phyloP scores from a whole-genome alignment of 2,329 filamentous ascomycete species.

The Cladosporium phlei region DNA sequence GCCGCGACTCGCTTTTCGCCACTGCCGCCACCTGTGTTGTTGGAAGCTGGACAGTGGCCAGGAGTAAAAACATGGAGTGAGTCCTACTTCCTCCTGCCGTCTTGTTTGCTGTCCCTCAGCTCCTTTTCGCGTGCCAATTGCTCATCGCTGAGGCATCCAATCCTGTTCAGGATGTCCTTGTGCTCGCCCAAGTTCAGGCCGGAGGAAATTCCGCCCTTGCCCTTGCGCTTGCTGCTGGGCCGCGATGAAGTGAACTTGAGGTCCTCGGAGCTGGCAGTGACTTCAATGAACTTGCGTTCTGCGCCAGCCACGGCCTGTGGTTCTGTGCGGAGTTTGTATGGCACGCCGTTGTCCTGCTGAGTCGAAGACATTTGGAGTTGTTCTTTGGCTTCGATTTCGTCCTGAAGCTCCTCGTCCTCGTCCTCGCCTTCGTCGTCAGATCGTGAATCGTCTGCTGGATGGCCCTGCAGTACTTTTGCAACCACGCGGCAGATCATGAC shows the following conservation, averaged over 20 bases:
- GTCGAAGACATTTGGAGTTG: constrained; percentile 7
- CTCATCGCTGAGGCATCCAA: constrained; percentile 57
- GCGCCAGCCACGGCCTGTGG: constrained; percentile 10
- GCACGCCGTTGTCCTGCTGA: constrained; percentile 24
- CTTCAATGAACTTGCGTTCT: constrained; percentile 44
- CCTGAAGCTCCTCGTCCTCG: constrained; percentile 59
- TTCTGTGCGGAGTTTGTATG: constrained; percentile 10
- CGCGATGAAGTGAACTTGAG: constrained; percentile 33
- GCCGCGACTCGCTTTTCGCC: constrained; percentile 5
- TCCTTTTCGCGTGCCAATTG: constrained; percentile 31
- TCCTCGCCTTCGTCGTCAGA: constrained; percentile 70
- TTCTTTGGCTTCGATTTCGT: constrained; percentile 30
- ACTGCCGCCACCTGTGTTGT: not conserved
- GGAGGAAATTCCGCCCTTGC: constrained; percentile 48
- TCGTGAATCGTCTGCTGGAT: constrained; percentile 74
- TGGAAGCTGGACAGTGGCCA: not conserved
- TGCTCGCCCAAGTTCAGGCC: constrained; percentile 58
- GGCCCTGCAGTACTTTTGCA: constrained; percentile 70
- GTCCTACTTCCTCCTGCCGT: constrained; percentile 10
- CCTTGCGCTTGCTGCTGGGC: constrained; percentile 28
- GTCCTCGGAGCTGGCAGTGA: constrained; percentile 72
- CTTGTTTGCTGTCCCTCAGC: constrained; percentile 22
- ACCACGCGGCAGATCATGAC: constrained; percentile 81
- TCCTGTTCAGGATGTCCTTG: constrained; percentile 75
- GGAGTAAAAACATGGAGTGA: not conserved